phyloP scores from a whole-genome alignment of 768 basidiomycete genomes.

The Boletus rufocinnamomeus region DNA sequence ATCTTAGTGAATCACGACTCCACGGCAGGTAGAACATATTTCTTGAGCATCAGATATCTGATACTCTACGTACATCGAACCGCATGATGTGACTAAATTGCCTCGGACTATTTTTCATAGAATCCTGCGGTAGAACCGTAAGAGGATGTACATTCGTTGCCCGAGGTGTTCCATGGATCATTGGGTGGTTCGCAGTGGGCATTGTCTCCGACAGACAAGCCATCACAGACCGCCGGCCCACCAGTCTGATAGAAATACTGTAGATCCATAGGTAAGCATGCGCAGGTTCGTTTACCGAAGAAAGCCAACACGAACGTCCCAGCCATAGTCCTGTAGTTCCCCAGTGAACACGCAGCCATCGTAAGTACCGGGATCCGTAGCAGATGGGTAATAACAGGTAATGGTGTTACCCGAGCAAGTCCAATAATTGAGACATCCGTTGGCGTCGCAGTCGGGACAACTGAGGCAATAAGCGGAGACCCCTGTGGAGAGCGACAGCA shows the following conservation, averaged over 20 bases:
- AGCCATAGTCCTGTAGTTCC: neutral
- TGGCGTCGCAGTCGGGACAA: conserved; percentile 3
- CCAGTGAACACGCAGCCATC: conserved; percentile 4
- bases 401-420: conserved; percentile 4
- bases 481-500: neutral
- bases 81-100: no score
- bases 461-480: conserved; percentile 1
- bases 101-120: conserved; percentile 1
- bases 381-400: conserved; percentile 12
- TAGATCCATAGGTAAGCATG: neutral
- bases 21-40: no score
- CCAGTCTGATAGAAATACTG: neutral
- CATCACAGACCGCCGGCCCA: conserved; percentile 3
- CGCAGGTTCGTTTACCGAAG: neutral
- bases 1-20: neutral
- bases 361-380: neutral
- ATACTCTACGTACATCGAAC: neutral
- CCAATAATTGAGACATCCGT: conserved; percentile 11
- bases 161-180: neutral
- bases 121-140: neutral
- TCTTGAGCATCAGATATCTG: neutral
- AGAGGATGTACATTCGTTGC: neutral
- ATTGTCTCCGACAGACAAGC: neutral
- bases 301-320: neutral
- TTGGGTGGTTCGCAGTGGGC: conserved; percentile 2